phyloP scores from a whole-genome alignment of 371 early-diverging fungal genomes.

The Syncephalastrum contaminatum region DNA sequence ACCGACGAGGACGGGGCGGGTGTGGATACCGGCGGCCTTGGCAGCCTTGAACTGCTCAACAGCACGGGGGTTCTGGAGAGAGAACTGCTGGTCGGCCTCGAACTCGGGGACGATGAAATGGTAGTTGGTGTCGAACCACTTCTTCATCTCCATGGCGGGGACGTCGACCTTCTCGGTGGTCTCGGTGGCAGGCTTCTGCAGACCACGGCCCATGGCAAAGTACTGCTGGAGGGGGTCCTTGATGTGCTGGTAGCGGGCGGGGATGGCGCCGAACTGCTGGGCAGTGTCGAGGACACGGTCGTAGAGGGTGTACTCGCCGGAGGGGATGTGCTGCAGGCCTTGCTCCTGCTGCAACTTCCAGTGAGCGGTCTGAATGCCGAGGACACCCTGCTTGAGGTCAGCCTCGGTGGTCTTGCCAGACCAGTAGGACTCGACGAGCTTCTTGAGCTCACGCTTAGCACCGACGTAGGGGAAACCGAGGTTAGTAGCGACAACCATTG shows the following conservation, averaged over 20 bases:
- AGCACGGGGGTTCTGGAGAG: constrained; percentile 70
- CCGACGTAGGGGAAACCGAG: constrained; percentile 83
- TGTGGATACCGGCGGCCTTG: constrained; percentile 85
- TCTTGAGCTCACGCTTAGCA: constrained; percentile 88
- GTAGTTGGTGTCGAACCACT: constrained; percentile 98
- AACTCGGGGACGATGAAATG: constrained; percentile 90
- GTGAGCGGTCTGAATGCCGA: constrained; percentile 81
- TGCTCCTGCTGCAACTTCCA: constrained; percentile 83
- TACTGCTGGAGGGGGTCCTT: constrained; percentile 74
- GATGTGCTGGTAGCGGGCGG: constrained; percentile 72
- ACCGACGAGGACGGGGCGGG: constrained; percentile 92
- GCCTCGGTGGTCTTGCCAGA: constrained; percentile 78
- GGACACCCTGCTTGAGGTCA: constrained; percentile 71
- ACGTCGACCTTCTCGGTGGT: constrained; percentile 76
- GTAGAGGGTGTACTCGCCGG: constrained; percentile 94
- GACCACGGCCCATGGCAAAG: constrained; percentile 97
- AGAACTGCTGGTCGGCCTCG: constrained; percentile 71
- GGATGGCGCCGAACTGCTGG: constrained; percentile 75
- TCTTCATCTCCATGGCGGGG: constrained; percentile 95
- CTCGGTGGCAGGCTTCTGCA: constrained; percentile 71
- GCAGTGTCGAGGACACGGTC: constrained; percentile 93
- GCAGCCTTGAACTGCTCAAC: constrained; percentile 91
- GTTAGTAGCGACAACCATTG: constrained; percentile 72
- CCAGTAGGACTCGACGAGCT: constrained; percentile 92
- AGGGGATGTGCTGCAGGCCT: constrained; percentile 86